phyloP scores from a whole-genome alignment of 2,329 filamentous ascomycete species.

The Cordyceps cateniannulata region DNA sequence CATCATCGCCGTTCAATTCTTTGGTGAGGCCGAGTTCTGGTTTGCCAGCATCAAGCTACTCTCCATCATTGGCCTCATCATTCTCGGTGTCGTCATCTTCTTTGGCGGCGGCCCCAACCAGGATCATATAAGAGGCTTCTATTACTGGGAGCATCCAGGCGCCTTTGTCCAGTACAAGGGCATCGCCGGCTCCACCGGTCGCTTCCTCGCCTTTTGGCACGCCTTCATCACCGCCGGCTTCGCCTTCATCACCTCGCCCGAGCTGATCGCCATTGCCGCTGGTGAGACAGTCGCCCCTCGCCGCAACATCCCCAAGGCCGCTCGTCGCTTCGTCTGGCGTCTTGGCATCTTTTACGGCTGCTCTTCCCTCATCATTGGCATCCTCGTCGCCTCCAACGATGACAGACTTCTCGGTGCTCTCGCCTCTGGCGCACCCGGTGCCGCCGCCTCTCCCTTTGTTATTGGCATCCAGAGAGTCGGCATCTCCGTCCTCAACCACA shows the following conservation, averaged over 20 bases:
- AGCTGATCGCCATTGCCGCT: constrained; percentile 57
- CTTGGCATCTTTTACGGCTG: constrained; percentile 58
- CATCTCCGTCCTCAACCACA: constrained; percentile 56
- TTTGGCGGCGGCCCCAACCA: constrained; percentile 48
- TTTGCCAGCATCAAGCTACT: constrained; percentile 56
- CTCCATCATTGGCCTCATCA: constrained; percentile 51
- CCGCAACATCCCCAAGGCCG: constrained; percentile 60
- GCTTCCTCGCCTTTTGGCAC: constrained; percentile 51
- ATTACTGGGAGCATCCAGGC: constrained; percentile 46
- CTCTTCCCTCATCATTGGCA: constrained; percentile 54
- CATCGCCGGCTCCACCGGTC: constrained; percentile 44
- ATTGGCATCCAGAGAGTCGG: constrained; percentile 60
- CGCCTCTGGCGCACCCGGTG: constrained; percentile 30
- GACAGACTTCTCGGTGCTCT: constrained; percentile 51
- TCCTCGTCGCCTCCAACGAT: constrained; percentile 61
- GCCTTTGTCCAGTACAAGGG: constrained; percentile 41
- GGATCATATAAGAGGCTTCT: constrained; percentile 38
- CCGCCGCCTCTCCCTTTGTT: constrained; percentile 56
- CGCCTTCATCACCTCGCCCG: constrained; percentile 56
- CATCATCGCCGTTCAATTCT: constrained; percentile 49
- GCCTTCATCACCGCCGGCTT: constrained; percentile 53
- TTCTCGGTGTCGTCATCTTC: constrained; percentile 49
- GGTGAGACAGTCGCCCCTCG: constrained; percentile 59
- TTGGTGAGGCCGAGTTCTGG: constrained; percentile 57
- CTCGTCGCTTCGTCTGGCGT: constrained; percentile 54